These are phyloP conservation scores for Carex littledalei DNA, from an alignment of 176 grass and related monocot genomes.

Conservation along the genomic window DNA sequence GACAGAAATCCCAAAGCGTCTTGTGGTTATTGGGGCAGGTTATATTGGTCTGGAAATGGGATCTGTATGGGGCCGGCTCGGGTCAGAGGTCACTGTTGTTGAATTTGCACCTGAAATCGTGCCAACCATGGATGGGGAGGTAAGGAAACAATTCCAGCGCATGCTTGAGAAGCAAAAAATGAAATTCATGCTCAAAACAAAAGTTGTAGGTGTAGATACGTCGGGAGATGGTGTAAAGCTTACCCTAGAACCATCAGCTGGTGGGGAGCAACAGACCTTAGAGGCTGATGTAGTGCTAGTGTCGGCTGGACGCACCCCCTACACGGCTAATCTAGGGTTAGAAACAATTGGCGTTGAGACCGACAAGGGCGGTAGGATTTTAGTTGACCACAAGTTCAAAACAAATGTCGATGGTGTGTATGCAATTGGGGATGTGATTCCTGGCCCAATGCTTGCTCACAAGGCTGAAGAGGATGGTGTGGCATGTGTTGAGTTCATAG, in stretches of 20 bases:
- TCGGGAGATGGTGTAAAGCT: slow-evolving; percentile 80
- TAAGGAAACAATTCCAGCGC: slow-evolving; percentile 95
- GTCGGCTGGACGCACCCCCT: slow-evolving; percentile 77
- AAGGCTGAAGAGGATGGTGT: slow-evolving; percentile 99
- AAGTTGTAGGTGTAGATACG: slow-evolving; percentile 74
- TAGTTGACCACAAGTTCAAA: slow-evolving; percentile 80
- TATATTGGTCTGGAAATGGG: slow-evolving; percentile 99
- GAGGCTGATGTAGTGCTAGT: slow-evolving; percentile 94
- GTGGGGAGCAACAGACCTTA: slow-evolving; percentile 74
- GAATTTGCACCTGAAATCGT: slow-evolving; percentile 94
- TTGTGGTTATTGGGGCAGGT: slow-evolving; percentile 94
- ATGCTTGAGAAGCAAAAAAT: slow-evolving; percentile 99
- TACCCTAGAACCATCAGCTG: slow-evolving; percentile 74
- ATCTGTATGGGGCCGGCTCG: slow-evolving; percentile 94
- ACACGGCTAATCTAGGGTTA: slow-evolving; percentile 66
- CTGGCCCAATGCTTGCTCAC: slow-evolving; percentile 99
- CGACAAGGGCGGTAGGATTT: slow-evolving; percentile 81
- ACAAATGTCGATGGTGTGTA: slow-evolving; percentile 84
- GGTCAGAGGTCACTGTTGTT: slow-evolving; percentile 89
- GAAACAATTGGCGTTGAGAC: slow-evolving; percentile 71
- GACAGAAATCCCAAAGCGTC: slow-evolving; percentile 72
- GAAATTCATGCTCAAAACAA: slow-evolving; percentile 99
- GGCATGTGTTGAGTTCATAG: slow-evolving; percentile 83
- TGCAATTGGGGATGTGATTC: slow-evolving; percentile 90
- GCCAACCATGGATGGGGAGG: slow-evolving; percentile 87